Base-by-base conservation (phyloP, 371 early-diverging fungal species). In the Haplosporangium sp. region DNA sequence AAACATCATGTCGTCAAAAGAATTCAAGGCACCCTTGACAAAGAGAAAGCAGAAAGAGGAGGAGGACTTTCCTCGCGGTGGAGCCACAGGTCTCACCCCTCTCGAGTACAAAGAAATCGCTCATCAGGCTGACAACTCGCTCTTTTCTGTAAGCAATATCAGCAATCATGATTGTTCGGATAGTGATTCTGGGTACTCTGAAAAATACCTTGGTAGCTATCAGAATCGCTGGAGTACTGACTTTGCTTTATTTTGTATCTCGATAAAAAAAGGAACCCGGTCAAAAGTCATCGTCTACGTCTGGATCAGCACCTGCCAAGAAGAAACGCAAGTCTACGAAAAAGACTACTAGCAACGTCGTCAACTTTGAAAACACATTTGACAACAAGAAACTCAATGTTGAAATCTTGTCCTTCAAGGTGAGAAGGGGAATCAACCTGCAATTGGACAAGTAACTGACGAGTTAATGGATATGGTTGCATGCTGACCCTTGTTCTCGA, bases 81-180 rank as follows among this genome's bases (percentile, higher is more conserved):
- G 95, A 29, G 89, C 91, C 9, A 86, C 89, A 48, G 89, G 87
- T 5, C 83, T 95, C 69, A 94, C 95, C 3, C 94, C 95, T 50
- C 86, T 95, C 23, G 95, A 95, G 80, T 90, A 89, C 82, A 88
- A 92, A 48, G 94, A 95, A 66, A 86, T 94, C 48, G 72, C 89
- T 29, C 88, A 87, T 69, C 88, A 93, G 68, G 95, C 91, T 20
- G 91, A 92, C 40, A 76, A 81, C 53, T 79, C 80, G 1, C 69
- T 79, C 23, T 79, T 79, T 53, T 72, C 80, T 48, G 80, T 79
- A 73, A 65, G 73, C 58, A 9, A 13, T 14, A 5, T 18, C n/a
- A n/a, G 12, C 1, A n/a, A 51, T 12, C 37, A 13, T 48, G 23
- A 29, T 50, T 50, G 6, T 8, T 9, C 16, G 2, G 42, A 8